Conservation (phyloP, 78 protist genomes). For the Speleostelium caveatum region DNA sequence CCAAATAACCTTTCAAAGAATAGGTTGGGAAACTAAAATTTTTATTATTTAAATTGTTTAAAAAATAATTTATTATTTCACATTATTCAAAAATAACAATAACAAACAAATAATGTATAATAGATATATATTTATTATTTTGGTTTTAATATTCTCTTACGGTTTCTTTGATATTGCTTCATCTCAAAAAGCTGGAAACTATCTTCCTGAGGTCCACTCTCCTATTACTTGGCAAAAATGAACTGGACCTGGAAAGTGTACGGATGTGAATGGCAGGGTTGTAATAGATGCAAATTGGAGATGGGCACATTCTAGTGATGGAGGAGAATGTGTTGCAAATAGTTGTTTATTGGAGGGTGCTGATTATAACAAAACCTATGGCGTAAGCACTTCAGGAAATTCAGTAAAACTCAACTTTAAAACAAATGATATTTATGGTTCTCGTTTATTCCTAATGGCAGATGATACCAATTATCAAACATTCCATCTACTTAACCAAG, state of each 20-base stretch:
- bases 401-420: conserved; percentile 59
- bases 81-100: no score
- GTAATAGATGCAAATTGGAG: no score
- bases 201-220: conserved; percentile 56
- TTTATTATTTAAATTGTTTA: no score
- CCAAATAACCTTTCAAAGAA: no score
- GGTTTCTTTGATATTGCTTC: not conserved
- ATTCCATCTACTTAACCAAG: conserved; percentile 72
- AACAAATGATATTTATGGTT: conserved; percentile 75
- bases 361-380: conserved; percentile 56
- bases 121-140: no score
- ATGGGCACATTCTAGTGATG: conserved; percentile 58
- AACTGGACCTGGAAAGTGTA: conserved; percentile 19
- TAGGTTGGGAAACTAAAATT: no score
- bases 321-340: conserved; percentile 80
- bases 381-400: conserved; percentile 28
- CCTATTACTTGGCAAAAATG: conserved; percentile 69
- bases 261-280: conserved; percentile 8
- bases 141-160: no score
- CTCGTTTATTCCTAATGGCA: conserved; percentile 82
- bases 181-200: conserved; percentile 44
- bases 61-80: no score
- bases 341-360: conserved; percentile 81
- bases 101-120: no score
- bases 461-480: conserved; percentile 43